phyloP scores from a whole-genome alignment of 495 filamentous ascomycete species.

The Hypoxylon trugodes region DNA sequence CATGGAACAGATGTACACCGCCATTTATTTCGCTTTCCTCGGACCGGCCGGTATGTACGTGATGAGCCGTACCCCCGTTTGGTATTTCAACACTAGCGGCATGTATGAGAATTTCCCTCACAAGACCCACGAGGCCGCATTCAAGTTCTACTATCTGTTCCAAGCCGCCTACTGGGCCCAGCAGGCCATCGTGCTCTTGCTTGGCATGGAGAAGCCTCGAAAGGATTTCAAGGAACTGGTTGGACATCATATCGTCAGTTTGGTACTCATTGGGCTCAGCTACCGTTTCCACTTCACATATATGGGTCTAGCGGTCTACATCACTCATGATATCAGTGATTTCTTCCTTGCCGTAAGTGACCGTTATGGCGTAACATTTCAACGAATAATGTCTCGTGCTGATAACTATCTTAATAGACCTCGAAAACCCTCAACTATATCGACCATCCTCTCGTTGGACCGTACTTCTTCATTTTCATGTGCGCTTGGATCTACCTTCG shows the following conservation, averaged over 20 bases:
- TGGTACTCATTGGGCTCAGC: slow-evolving; percentile 86
- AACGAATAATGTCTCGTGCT: background rate
- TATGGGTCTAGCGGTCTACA: slow-evolving; percentile 96
- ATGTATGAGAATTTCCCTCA: slow-evolving; percentile 97
- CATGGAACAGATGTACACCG: slow-evolving; percentile 98
- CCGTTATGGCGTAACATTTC: background rate
- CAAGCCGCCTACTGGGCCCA: slow-evolving; percentile 97
- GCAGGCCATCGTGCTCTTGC: slow-evolving; percentile 87
- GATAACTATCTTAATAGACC: slow-evolving; percentile 60
- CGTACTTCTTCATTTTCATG: slow-evolving; percentile 88
- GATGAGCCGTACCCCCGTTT: slow-evolving; percentile 90
- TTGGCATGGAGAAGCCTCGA: slow-evolving; percentile 92
- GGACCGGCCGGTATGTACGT: slow-evolving; percentile 91
- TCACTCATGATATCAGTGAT: slow-evolving; percentile 94
- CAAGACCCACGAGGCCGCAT: slow-evolving; percentile 78
- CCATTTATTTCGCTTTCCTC: slow-evolving; percentile 89
- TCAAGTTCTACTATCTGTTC: slow-evolving; percentile 97
- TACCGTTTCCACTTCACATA: slow-evolving; percentile 99
- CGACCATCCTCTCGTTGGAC: slow-evolving; percentile 75
- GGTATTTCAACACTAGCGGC: slow-evolving; percentile 92
- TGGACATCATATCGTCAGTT: slow-evolving; percentile 89
- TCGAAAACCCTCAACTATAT: slow-evolving; percentile 96
- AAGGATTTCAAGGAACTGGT: slow-evolving; percentile 98
- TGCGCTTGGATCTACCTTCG: slow-evolving; percentile 89
- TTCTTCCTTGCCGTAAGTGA: slow-evolving; percentile 92